A percentile compares a stretch with the other conserved stretches of the same genome.
These are phyloP conservation scores for Sphagnurus paluster DNA, from an alignment of 1,284 basidiomycete genomes.

Conservation along the genomic window DNA sequence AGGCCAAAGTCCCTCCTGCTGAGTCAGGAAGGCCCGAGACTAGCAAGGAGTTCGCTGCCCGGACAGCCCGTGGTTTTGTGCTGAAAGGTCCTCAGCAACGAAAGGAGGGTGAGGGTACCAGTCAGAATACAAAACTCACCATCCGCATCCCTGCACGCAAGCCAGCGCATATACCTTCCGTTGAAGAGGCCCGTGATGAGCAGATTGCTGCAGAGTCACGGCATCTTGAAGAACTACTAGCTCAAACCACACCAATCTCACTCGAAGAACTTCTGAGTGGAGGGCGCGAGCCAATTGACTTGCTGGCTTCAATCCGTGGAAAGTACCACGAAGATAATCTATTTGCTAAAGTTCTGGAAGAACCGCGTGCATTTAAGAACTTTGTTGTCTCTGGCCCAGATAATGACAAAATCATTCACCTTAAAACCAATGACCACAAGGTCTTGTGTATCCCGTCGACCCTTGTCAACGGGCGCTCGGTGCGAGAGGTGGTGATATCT, in stretches of 20 bases:
- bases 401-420: conserved; percentile 23
- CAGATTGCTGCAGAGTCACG: background rate
- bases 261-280: conserved; percentile 4
- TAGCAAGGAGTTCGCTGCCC: conserved; percentile 18
- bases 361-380: conserved; percentile 24
- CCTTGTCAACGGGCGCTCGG: conserved; percentile 12
- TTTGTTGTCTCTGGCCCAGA: conserved; percentile 26
- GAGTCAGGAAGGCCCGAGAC: conserved; percentile 22
- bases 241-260: background rate
- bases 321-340: conserved; percentile 28
- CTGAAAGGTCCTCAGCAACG: conserved; percentile 20
- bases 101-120: conserved; percentile 23
- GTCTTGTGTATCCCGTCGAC: conserved; percentile 34
- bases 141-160: background rate
- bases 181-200: background rate
- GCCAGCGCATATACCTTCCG: background rate
- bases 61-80: conserved; percentile 14
- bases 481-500: conserved; percentile 29
- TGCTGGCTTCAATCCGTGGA: conserved; percentile 11
- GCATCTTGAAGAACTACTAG: background rate
- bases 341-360: conserved; percentile 21
- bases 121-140: conserved; percentile 1
- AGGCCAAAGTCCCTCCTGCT: conserved; percentile 1
- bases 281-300: conserved; percentile 10
- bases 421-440: conserved; percentile 11